A percentile compares a stretch with the other conserved stretches of the same genome.
phyloP scores from a whole-genome alignment of 768 basidiomycete genomes.

The Inosperma sp. region DNA sequence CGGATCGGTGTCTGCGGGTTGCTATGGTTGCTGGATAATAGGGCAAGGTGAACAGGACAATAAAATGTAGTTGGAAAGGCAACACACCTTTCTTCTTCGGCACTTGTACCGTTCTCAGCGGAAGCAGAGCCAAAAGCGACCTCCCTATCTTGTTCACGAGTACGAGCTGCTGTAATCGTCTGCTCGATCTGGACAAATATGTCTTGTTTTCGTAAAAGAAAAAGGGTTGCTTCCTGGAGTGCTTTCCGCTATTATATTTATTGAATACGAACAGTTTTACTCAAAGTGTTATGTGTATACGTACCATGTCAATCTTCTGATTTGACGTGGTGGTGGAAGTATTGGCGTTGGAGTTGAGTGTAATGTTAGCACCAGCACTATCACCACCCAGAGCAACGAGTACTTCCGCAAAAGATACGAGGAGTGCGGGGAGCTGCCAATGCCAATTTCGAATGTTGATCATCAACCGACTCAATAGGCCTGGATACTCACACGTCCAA shows the following conservation, averaged over 20 bases:
- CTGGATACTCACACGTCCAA: no score
- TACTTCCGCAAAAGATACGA: no score
- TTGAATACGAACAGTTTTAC: not conserved
- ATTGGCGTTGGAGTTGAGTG: no score
- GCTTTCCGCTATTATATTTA: conserved; percentile 29
- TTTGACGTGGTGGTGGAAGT: not conserved
- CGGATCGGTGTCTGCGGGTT: conserved; percentile 20
- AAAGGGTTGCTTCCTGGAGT: conserved; percentile 45
- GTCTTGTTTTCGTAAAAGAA: conserved; percentile 48
- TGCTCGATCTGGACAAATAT: conserved; percentile 53
- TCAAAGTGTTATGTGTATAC: conserved; percentile 13
- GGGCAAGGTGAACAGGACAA: not conserved
- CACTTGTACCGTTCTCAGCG: conserved; percentile 17
- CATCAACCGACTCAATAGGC: no score
- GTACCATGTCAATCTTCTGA: conserved; percentile 54
- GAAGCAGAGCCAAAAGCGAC: conserved; percentile 23
- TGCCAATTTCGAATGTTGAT: no score
- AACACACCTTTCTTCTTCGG: conserved; percentile 31
- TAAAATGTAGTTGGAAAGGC: not conserved
- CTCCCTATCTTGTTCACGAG: not conserved
- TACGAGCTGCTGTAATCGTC: conserved; percentile 27
- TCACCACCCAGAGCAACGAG: no score
- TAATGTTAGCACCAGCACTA: no score
- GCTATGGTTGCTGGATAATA: not conserved
- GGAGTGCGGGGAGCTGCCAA: no score